Conservation (phyloP, 345 rosid genomes). For the Mercurialis annua region DNA sequence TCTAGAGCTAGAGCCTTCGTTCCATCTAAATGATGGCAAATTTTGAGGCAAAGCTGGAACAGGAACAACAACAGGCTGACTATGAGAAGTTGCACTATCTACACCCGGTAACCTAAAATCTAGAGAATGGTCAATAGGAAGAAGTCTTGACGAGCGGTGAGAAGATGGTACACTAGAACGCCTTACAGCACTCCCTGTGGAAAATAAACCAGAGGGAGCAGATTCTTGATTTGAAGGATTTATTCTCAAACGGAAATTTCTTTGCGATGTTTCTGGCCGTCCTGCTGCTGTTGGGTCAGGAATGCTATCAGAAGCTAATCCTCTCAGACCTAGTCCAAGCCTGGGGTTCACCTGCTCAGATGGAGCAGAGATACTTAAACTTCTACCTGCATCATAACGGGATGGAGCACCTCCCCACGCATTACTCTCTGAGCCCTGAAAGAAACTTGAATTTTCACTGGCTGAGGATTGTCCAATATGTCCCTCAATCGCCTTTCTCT, state of each 20-base stretch:
- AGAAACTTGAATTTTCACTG: slow-evolving; percentile 48
- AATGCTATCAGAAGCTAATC: slow-evolving; percentile 28
- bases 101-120: slow-evolving; percentile 40
- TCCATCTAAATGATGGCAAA: slow-evolving; percentile 54
- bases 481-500: slow-evolving; percentile 75
- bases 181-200: slow-evolving; percentile 45
- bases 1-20: slow-evolving; percentile 44
- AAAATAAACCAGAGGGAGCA: slow-evolving; percentile 36
- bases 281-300: slow-evolving; percentile 37
- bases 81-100: slow-evolving; percentile 33
- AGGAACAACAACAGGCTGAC: slow-evolving; percentile 37
- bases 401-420: slow-evolving; percentile 40
- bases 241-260: slow-evolving; percentile 55
- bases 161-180: slow-evolving; percentile 39
- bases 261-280: slow-evolving; percentile 43
- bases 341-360: slow-evolving; percentile 46
- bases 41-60: slow-evolving; percentile 50
- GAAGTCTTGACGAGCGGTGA: slow-evolving; percentile 40
- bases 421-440: slow-evolving; percentile 52
- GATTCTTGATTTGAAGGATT: slow-evolving; percentile 50
- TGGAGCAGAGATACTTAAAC: slow-evolving; percentile 38
- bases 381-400: slow-evolving; percentile 32
- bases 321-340: slow-evolving; percentile 47
- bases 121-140: slow-evolving; percentile 44
- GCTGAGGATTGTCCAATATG: slow-evolving; percentile 59